phyloP scores from a whole-genome alignment of 2,329 filamentous ascomycete genomes.

The Ophiostoma australiae region DNA sequence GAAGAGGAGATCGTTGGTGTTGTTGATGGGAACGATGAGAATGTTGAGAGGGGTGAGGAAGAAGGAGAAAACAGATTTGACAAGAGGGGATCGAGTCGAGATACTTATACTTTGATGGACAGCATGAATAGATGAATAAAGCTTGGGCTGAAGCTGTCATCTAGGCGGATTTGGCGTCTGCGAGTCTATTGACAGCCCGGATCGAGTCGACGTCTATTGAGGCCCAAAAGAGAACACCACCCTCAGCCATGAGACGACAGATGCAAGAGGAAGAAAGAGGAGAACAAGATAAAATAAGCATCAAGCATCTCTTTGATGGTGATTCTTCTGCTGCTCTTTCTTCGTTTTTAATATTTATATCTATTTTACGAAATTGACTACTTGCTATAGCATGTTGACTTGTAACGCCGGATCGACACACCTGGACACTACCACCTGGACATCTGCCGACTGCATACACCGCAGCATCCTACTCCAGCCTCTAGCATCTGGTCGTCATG shows the following conservation, averaged over 20 bases:
- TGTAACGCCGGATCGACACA: not conserved
- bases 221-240: not conserved
- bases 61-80: not conserved
- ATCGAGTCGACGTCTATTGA: constrained; percentile 10
- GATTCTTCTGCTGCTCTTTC: not conserved
- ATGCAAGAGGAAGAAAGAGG: not conserved
- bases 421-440: not conserved
- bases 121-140: not conserved
- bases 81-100: not conserved
- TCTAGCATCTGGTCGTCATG: not conserved
- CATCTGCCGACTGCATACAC: not conserved
- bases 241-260: not conserved
- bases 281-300: not conserved
- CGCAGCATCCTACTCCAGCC: too few species aligned
- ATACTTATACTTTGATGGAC: constrained; percentile 10
- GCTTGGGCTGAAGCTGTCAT: too few species aligned
- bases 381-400: not conserved
- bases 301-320: not conserved
- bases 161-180: not conserved
- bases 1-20: not conserved
- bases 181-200: constrained; percentile 8
- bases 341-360: not conserved
- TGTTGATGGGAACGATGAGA: not conserved
- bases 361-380: too few species aligned
- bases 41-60: constrained; percentile 8